Conservation (phyloP, 805 yeast species). For the Sugiyamaella floridensis region DNA sequence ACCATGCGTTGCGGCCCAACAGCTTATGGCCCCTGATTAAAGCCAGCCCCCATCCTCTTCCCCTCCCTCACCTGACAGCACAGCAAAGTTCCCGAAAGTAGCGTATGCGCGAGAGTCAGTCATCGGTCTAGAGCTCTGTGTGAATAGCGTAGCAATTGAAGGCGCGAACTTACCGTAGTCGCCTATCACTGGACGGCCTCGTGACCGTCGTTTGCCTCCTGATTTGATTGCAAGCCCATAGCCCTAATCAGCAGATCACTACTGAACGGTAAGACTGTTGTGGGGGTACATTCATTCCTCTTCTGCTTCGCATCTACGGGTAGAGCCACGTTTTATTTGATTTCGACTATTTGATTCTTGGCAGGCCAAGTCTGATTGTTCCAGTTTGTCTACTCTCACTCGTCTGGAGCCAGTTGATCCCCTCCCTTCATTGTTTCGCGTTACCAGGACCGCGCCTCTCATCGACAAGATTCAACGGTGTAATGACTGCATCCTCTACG, state of each 20-base stretch:
- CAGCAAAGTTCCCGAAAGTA: no score
- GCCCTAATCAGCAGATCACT: background rate
- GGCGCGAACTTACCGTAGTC: background rate
- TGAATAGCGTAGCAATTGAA: background rate
- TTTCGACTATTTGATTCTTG: background rate
- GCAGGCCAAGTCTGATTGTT: background rate
- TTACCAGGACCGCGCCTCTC: background rate
- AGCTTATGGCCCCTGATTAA: no score
- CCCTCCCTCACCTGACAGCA: no score
- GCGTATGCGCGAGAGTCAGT: no score
- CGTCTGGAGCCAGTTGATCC: background rate
- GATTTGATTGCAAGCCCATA: background rate
- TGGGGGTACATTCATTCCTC: background rate
- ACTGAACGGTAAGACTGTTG: background rate
- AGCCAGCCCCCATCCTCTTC: no score
- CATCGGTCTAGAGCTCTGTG: no score
- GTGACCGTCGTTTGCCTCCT: background rate
- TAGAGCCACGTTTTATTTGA: background rate
- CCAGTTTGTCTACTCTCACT: no score
- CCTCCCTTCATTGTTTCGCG: background rate
- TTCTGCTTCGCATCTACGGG: background rate
- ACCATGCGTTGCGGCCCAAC: no score
- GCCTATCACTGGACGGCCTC: background rate
- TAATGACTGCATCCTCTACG: slow-evolving; percentile 2
- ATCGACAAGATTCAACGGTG: background rate